Evolutionary conservation across 495 filamentous ascomycete species (phyloP), one percentile per base, ranked within the genome.

Genomic region (Tuber brumale): DNA sequence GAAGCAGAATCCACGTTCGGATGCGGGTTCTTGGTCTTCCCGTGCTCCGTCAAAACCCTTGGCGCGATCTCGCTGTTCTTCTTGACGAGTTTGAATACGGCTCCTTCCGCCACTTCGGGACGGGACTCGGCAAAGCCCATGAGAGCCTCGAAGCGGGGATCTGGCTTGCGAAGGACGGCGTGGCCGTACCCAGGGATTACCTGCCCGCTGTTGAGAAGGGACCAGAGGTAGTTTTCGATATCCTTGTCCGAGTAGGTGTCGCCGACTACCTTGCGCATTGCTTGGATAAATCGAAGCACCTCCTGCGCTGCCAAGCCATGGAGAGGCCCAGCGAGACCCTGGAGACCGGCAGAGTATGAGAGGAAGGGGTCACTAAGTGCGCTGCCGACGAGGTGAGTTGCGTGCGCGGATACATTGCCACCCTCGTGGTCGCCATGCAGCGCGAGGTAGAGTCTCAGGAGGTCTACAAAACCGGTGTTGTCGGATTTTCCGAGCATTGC

Each of bases 121-220:
- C 95, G 90, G 18, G 92, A 88, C 18, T 89, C 88, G 12, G 96
- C 95, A 85, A 97, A 99, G 85, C 95, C 92, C 92, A 97, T 97
- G 70, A 98, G 86, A 48, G 95, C 96, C 84, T 97, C 88, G 86
- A 97, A 99, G 75, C 95, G 91, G 8, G 95, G 95, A 82, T 99
- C 95, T 35, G 95, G 94, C 87, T 97, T 97, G 84, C 95, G 92
- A 70, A 99, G 90, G 39, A 99, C 96, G 72, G 95, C 95, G 85
- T 99, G 95, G n/a, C 95, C 95, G 85, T 97, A 99, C 18, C 95
- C 95, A 2, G 95, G 95, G 44, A 99, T 91, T 43, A 99, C 95
- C 74, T 94, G 94, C 76, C 96, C 96, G 43, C 93, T 95, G 81
- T 94, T 94, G 76, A 99, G 91, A 2, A 94, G 94, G 23, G 87